phyloP scores from a whole-genome alignment of 805 yeast genomes.

The Novakomyces olei region DNA sequence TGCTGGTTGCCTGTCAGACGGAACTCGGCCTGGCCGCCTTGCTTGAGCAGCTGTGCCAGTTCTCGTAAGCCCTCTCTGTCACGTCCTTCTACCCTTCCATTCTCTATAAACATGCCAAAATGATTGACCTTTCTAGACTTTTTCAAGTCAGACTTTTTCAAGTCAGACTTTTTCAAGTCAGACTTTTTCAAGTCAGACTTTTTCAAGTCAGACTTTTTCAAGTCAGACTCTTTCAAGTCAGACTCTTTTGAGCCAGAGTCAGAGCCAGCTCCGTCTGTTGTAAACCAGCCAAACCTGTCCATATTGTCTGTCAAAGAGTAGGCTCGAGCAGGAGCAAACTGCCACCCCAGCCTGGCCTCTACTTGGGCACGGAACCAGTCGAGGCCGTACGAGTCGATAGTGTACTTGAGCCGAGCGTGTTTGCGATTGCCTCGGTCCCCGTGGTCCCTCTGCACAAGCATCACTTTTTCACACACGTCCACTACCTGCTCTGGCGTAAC shows the following conservation, averaged over 20 bases:
- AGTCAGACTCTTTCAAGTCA: no score
- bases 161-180: no score
- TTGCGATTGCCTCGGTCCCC: constrained; percentile 94
- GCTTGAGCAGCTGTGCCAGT: constrained; percentile 47
- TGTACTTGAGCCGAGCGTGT: constrained; percentile 92
- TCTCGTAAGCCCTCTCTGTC: constrained; percentile 60
- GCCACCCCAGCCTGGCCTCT: constrained; percentile 61
- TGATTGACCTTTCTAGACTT: no score
- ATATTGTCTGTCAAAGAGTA: constrained; percentile 57
- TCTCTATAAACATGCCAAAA: constrained; percentile 83
- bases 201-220: no score
- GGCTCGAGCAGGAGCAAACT: constrained; percentile 39
- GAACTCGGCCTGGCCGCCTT: constrained; percentile 54
- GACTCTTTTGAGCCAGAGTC: constrained; percentile 2
- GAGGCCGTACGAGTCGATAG: constrained; percentile 83
- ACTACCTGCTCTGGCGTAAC: constrained; percentile 44
- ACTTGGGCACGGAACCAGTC: constrained; percentile 59
- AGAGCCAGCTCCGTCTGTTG: constrained; percentile 33
- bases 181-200: no score
- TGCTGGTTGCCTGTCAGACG: constrained; percentile 94
- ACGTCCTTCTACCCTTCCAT: constrained; percentile 89
- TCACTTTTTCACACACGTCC: constrained; percentile 67
- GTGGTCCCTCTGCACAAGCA: constrained; percentile 81
- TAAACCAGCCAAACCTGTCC: constrained; percentile 81
- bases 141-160: no score